Evolutionary conservation across 2,329 filamentous ascomycete species (phyloP), one percentile per base, ranked within the genome.

Genomic region (Coniochaeta hoffmannii): DNA sequence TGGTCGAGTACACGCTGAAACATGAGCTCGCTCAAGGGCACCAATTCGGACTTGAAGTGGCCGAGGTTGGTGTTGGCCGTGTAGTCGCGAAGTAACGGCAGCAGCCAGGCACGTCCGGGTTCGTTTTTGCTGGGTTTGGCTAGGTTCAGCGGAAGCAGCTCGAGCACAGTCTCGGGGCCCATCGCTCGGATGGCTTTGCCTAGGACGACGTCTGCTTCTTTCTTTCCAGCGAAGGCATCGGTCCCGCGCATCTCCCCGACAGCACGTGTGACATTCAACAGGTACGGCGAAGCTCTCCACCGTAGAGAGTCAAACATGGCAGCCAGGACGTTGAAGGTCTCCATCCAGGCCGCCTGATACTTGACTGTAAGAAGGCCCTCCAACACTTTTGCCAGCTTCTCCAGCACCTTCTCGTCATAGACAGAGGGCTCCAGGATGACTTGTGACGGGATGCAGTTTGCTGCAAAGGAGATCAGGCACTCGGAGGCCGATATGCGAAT

Each of bases 401-500:
- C 89, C 10, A 97, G 72, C 0, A 86, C 81, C 73, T 96, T 96
- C 70, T 97, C 92, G 63, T 97, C 93, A 68, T 89, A 96, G 50
- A 96, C 82, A 1, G 92, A 96, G 24, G 92, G 91, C 61, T 97
- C 90, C 7, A 96, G 72, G 34, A 99, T 85, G 49, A 92, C 89
- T 62, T 83, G 85, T 53, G 87, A 80, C 1, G 94, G 94, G 30
- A 99, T 80, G 65, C 94, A 95, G 68, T 94, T 97, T 61, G 85
- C 88, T 66, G 96, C 80, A 68, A 99, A 94, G 1, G 93, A 97
- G 55, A 97, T 88, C 58, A 99, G 74, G 68, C 94, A 97, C 70
- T 99, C 93, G 0, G 94, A 95, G 4, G 94, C 90, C 3, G 94
- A 97, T 31, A 96, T 83, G 57, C 94, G 85, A 64, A 99, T 96